These are phyloP conservation scores for Eucalyptus albens DNA, from an alignment of 345 rosid genomes.

Conservation along the genomic window DNA sequence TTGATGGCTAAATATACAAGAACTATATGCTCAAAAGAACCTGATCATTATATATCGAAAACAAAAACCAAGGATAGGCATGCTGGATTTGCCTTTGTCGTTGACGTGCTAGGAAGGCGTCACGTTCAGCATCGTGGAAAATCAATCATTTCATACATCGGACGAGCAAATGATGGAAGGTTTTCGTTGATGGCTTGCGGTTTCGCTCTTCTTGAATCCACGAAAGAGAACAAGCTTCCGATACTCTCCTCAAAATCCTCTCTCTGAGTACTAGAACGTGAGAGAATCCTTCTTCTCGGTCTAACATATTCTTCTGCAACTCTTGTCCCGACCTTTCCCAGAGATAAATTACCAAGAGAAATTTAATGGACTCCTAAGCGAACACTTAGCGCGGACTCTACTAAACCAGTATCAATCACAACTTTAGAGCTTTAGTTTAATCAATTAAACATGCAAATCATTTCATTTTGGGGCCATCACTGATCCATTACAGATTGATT, in stretches of 20 bases:
- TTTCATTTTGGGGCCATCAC: not conserved
- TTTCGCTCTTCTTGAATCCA: not conserved
- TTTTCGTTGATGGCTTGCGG: not conserved
- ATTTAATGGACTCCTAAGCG: not conserved
- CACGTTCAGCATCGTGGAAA: not conserved
- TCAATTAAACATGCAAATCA: not conserved
- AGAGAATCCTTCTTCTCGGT: not conserved
- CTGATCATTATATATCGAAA: not conserved
- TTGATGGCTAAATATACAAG: not conserved
- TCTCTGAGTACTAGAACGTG: not conserved
- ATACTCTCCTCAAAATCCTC: not conserved
- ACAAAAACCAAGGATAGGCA: not conserved
- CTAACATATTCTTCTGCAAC: not conserved
- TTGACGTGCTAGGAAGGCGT: not conserved
- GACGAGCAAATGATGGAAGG: not conserved
- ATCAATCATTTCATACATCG: not conserved
- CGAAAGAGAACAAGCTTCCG: not conserved
- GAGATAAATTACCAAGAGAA: not conserved
- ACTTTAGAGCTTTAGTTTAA: not conserved
- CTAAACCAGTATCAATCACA: not conserved
- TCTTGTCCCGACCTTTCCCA: not conserved
- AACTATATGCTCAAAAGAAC: not conserved
- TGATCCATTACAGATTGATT: not conserved
- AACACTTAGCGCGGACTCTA: fast-evolving
- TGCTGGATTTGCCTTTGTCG: not conserved